A percentile compares a stretch with the other conserved stretches of the same genome.
phyloP scores from a whole-genome alignment of 352 stramenopile species.

The Pythium insidiosum region DNA sequence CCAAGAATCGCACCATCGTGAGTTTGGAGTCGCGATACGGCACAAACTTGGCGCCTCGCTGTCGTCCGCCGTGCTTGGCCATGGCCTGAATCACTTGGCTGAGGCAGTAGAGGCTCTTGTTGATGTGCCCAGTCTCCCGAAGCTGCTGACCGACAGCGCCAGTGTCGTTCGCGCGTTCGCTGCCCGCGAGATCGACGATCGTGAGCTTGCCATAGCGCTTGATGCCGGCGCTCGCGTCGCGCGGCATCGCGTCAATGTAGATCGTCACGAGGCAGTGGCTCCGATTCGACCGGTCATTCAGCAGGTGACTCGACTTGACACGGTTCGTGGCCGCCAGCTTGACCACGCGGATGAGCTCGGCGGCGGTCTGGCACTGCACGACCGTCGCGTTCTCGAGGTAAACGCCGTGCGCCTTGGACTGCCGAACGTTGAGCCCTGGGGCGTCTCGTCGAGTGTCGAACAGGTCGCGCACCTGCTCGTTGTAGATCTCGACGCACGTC shows the following conservation, averaged over 20 bases:
- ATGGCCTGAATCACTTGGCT: constrained; percentile 72
- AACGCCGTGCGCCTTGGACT: constrained; percentile 53
- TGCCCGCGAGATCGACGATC: constrained; percentile 66
- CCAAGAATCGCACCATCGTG: constrained; percentile 52
- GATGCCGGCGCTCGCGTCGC: constrained; percentile 10
- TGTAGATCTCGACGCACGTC: constrained; percentile 76
- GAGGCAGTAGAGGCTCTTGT: constrained; percentile 72
- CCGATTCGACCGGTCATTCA: constrained; percentile 66
- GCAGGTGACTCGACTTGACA: constrained; percentile 54
- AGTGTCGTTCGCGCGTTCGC: constrained; percentile 57
- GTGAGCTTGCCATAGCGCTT: constrained; percentile 73
- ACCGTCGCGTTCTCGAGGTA: constrained; percentile 70
- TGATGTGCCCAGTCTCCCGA: constrained; percentile 70
- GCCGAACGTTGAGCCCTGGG: constrained; percentile 42
- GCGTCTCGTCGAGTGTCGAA: constrained; percentile 56
- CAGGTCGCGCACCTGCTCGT: constrained; percentile 56
- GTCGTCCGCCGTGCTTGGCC: constrained; percentile 13
- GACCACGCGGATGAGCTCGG: constrained; percentile 58
- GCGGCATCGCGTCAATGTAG: constrained; percentile 55
- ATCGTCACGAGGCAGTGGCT: constrained; percentile 76
- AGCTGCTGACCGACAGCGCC: constrained; percentile 50
- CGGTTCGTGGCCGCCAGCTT: constrained; percentile 51
- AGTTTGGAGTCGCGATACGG: constrained; percentile 68
- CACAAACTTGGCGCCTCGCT: constrained; percentile 35
- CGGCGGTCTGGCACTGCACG: constrained; percentile 39